These are phyloP conservation scores for Penicillium waksmanii DNA, from an alignment of 495 filamentous ascomycete species.

Conservation along the genomic window DNA sequence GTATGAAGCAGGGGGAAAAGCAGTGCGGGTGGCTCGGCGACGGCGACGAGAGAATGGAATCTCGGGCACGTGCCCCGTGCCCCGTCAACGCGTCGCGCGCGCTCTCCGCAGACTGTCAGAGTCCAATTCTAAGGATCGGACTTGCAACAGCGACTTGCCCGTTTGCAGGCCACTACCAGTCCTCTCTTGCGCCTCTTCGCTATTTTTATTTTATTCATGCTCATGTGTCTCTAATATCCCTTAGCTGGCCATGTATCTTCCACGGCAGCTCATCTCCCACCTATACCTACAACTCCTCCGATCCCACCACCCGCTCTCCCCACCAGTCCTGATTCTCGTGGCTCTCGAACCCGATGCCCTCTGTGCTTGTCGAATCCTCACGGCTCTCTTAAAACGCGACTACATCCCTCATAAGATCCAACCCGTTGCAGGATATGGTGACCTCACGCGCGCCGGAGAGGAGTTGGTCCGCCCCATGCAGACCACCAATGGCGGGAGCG, in stretches of 20 bases:
- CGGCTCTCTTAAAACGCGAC: conserved; percentile 88
- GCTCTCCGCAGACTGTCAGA: no score
- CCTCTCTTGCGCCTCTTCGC: background rate
- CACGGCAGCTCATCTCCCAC: conserved; percentile 82
- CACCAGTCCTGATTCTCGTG: conserved; percentile 89
- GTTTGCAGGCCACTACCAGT: conserved; percentile 2
- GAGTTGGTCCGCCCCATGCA: conserved; percentile 82
- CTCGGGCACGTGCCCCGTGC: conserved; percentile 28
- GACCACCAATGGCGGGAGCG: conserved; percentile 74
- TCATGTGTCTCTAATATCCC: conserved; percentile 24
- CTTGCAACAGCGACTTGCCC: conserved; percentile 11
- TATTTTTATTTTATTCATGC: conserved; percentile 23
- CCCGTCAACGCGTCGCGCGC: background rate
- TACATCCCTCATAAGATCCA: conserved; percentile 99
- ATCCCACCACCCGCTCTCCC: conserved; percentile 79
- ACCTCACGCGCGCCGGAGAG: conserved; percentile 76
- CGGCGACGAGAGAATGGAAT: conserved; percentile 26
- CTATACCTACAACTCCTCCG: conserved; percentile 86
- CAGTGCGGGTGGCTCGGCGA: conserved; percentile 29
- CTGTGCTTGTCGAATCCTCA: conserved; percentile 93
- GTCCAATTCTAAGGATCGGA: no score
- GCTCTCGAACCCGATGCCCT: conserved; percentile 94
- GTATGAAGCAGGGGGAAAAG: conserved; percentile 7
- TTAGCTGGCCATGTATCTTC: conserved; percentile 81
- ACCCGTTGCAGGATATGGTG: conserved; percentile 89